A percentile compares a stretch with the other conserved stretches of the same genome.
Conservation (phyloP, 1,139 yeast species). For the Candida dubliniensis region DNA sequence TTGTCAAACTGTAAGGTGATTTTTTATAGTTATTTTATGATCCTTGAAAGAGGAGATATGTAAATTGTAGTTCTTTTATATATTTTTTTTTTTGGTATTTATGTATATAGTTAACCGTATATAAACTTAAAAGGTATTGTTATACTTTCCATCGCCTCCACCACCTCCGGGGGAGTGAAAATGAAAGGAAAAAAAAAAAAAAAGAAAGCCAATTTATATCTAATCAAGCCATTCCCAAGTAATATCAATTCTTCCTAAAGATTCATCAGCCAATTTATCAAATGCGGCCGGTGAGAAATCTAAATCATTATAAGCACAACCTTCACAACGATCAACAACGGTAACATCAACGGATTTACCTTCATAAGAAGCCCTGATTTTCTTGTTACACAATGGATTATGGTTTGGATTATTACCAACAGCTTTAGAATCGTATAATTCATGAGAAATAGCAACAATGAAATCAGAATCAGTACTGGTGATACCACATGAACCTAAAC, state of each 20-base stretch:
- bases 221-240: slow-evolving; percentile 37
- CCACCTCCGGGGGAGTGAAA: background rate
- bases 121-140: background rate
- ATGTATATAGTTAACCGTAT: background rate
- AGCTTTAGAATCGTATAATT: slow-evolving; percentile 32
- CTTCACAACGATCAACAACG: slow-evolving; percentile 45
- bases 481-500: slow-evolving; percentile 64
- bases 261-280: slow-evolving; percentile 34
- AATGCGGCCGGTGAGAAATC: slow-evolving; percentile 50
- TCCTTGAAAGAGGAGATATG: too few species aligned
- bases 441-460: slow-evolving; percentile 45
- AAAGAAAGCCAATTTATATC: background rate
- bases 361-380: slow-evolving; percentile 37
- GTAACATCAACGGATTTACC: slow-evolving; percentile 46
- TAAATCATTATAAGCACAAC: slow-evolving; percentile 38
- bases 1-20: too few species aligned
- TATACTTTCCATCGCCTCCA: too few species aligned
- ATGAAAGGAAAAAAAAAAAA: background rate
- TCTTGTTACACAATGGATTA: slow-evolving; percentile 45
- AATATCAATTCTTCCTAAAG: slow-evolving; percentile 43
- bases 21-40: too few species aligned
- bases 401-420: slow-evolving; percentile 40
- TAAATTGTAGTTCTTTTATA: too few species aligned
- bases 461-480: slow-evolving; percentile 47
- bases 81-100: too few species aligned